phyloP scores from a whole-genome alignment of 2,329 filamentous ascomycete genomes.

The Colletotrichum magnum region DNA sequence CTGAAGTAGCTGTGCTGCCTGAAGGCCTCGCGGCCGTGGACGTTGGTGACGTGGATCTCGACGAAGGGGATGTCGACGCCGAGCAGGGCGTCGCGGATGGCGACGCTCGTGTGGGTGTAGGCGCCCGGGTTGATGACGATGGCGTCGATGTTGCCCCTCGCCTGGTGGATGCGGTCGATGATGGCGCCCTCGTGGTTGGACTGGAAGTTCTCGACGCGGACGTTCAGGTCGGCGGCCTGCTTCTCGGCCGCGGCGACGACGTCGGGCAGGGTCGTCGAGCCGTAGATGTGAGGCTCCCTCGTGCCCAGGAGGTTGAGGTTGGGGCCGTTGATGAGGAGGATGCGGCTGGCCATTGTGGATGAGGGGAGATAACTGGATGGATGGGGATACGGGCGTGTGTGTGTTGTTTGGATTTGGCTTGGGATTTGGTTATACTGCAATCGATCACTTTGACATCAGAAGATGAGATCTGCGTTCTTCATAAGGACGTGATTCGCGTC shows the following conservation, averaged over 20 bases:
- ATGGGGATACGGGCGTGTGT: neutral
- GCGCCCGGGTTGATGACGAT: conserved; percentile 84
- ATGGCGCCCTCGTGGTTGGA: conserved; percentile 85
- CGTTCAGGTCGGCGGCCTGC: conserved; percentile 64
- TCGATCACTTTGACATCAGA: neutral
- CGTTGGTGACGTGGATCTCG: conserved; percentile 83
- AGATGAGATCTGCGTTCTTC: conserved; percentile 4
- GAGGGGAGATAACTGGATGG: neutral
- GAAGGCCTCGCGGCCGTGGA: conserved; percentile 76
- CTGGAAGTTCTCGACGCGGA: conserved; percentile 68
- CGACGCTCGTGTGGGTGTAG: conserved; percentile 83
- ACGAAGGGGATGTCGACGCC: conserved; percentile 81
- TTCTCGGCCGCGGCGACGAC: conserved; percentile 65
- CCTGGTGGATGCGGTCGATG: conserved; percentile 80
- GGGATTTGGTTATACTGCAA: neutral
- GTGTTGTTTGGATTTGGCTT: neutral
- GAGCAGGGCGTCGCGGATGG: conserved; percentile 79
- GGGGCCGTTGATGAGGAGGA: conserved; percentile 85
- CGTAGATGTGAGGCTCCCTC: conserved; percentile 81
- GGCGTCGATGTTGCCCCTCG: conserved; percentile 70
- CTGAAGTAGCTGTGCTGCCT: conserved; percentile 79
- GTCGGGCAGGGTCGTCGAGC: conserved; percentile 75
- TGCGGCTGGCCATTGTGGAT: conserved; percentile 55
- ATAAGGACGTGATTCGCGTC: neutral
- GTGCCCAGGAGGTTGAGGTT: conserved; percentile 86